Evolutionary conservation across 257 asterid species (phyloP).

Genomic region (Anisodus acutangulus): DNA sequence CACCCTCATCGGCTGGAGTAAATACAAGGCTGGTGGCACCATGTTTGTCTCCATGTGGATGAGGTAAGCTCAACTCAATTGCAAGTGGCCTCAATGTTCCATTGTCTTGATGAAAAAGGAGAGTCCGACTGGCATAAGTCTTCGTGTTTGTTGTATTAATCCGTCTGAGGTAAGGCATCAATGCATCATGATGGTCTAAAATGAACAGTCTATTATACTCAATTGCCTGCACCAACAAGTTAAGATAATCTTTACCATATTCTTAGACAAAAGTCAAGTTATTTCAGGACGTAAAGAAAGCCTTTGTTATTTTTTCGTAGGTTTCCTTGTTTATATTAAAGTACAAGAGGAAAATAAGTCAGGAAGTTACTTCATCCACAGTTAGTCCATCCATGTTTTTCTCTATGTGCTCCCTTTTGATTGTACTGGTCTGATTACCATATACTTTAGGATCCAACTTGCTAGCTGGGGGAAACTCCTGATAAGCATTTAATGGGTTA

Average conservation of each 20-base stretch:
- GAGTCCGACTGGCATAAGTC: conserved; percentile 80
- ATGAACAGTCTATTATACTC: conserved; percentile 58
- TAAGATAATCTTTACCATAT: background rate
- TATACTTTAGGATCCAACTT: conserved; percentile 55
- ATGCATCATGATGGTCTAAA: conserved; percentile 82
- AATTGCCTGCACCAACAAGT: conserved; percentile 55
- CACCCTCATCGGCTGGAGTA: conserved; percentile 67
- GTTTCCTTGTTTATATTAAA: background rate
- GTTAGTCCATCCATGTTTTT: conserved; percentile 67
- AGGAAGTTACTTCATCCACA: conserved; percentile 59
- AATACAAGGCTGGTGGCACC: conserved; percentile 70
- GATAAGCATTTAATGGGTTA: conserved; percentile 33
- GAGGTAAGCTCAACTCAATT: conserved; percentile 87
- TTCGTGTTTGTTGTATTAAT: conserved; percentile 71
- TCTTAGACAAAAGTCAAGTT: conserved; percentile 4
- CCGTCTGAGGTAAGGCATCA: conserved; percentile 77
- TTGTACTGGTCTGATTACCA: conserved; percentile 70
- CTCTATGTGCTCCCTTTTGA: conserved; percentile 62
- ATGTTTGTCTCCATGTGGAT: conserved; percentile 54
- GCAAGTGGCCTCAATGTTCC: conserved; percentile 89
- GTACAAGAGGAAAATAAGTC: background rate
- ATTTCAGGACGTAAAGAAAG: background rate
- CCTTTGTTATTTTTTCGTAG: background rate
- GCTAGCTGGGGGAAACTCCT: conserved; percentile 89
- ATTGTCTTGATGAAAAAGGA: conserved; percentile 73